Percentiles rank a stretch among this genome's conserved stretches.
Conservation (phyloP, 192 early-diverging fungal genomes). For the Coemansia biformis region DNA sequence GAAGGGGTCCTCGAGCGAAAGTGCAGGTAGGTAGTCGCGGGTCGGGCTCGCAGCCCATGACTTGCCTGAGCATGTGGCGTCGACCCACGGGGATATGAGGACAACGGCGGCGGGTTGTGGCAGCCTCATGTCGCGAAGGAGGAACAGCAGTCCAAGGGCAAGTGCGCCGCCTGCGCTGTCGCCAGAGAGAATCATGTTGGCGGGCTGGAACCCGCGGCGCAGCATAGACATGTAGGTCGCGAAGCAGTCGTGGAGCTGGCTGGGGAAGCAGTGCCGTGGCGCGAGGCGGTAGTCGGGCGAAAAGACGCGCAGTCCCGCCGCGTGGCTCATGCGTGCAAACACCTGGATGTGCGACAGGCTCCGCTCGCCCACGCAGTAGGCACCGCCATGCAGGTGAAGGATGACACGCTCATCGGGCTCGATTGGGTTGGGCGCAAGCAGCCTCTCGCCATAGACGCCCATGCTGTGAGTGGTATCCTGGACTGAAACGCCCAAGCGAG, state of each 20-base stretch:
- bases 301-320: slow-evolving; percentile 32
- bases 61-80: slow-evolving; percentile 32
- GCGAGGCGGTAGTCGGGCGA: slow-evolving; percentile 45
- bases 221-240: slow-evolving; percentile 67
- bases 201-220: slow-evolving; percentile 27
- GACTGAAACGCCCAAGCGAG: too few relatives aligned
- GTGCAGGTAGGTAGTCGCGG: slow-evolving; percentile 26
- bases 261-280: slow-evolving; percentile 30
- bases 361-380: slow-evolving; percentile 48
- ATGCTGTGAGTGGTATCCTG: too few relatives aligned
- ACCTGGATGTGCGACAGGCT: slow-evolving; percentile 35
- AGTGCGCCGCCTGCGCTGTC: slow-evolving; percentile 48
- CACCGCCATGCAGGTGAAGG: slow-evolving; percentile 44
- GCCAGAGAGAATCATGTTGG: slow-evolving; percentile 35
- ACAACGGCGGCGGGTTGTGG: slow-evolving; percentile 8
- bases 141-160: slow-evolving; percentile 19
- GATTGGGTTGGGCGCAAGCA: slow-evolving; percentile 17
- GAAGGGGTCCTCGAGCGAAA: slow-evolving; percentile 27
- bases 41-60: slow-evolving; percentile 26
- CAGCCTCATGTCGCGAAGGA: slow-evolving; percentile 21
- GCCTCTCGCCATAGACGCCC: not conserved
- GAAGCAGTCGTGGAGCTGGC: slow-evolving; percentile 75
- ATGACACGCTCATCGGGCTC: slow-evolving; percentile 21
- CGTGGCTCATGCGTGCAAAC: slow-evolving; percentile 26
- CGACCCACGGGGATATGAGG: slow-evolving; percentile 46